These are phyloP conservation scores for Saksenaea oblongispora DNA, from an alignment of 371 early-diverging fungal species.

Conservation along the genomic window DNA sequence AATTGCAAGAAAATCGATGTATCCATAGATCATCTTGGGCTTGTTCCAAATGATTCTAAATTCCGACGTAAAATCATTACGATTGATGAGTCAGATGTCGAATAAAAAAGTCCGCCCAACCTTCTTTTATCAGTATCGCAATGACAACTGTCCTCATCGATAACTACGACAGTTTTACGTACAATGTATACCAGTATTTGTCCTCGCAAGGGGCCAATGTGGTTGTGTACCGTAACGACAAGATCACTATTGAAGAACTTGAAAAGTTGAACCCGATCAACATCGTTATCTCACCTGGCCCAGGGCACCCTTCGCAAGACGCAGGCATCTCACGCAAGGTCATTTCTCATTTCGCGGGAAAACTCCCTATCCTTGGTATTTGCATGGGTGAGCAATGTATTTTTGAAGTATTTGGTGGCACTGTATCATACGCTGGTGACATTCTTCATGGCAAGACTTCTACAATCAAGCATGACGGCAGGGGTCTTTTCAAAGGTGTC, in stretches of 20 bases:
- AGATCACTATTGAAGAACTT: conserved; percentile 83
- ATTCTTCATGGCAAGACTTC: conserved; percentile 95
- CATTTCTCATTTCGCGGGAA: conserved; percentile 86
- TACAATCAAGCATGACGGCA: conserved; percentile 84
- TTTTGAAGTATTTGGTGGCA: conserved; percentile 92
- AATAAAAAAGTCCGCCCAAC: not conserved
- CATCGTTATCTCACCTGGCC: conserved; percentile 95
- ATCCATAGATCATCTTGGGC: no score
- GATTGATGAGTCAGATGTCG: no score
- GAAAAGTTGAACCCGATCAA: conserved; percentile 82
- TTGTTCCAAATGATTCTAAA: no score
- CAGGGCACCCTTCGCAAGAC: conserved; percentile 90
- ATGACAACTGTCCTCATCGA: conserved; percentile 91
- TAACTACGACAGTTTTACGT: conserved; percentile 98
- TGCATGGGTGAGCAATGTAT: conserved; percentile 97
- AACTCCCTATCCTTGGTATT: conserved; percentile 95
- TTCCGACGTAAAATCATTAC: no score
- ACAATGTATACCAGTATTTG: conserved; percentile 96
- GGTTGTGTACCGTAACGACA: conserved; percentile 90
- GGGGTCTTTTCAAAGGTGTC: conserved; percentile 83
- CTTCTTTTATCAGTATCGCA: not conserved
- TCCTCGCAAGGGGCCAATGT: conserved; percentile 90
- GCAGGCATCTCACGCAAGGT: conserved; percentile 88
- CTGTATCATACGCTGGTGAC: conserved; percentile 88
- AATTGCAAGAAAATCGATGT: no score